Evolutionary conservation across 805 yeast genomes (phyloP).

Genomic region (Ogataea methanolica): DNA sequence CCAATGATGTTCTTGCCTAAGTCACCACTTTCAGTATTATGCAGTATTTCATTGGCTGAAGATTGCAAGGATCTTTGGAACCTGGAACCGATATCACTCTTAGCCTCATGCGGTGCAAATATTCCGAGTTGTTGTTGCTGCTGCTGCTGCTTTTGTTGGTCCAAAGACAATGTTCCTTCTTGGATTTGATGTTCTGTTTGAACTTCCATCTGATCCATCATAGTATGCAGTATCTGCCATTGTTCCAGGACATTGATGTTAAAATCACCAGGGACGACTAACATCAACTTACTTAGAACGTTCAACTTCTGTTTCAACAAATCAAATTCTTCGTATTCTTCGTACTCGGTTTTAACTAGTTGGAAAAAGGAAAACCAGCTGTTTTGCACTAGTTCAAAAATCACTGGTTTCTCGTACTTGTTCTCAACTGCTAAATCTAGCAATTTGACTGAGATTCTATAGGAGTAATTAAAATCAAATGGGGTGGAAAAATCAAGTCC

Average conservation of each 20-base stretch:
- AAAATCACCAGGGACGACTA: slow-evolving; percentile 50
- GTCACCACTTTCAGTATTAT: slow-evolving; percentile 18
- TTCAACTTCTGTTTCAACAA: slow-evolving; percentile 39
- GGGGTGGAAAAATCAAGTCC: slow-evolving; percentile 69
- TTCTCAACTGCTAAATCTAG: slow-evolving; percentile 24
- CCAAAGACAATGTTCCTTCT: not conserved
- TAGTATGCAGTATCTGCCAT: slow-evolving; percentile 49
- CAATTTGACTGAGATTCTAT: slow-evolving; percentile 35
- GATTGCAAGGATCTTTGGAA: slow-evolving; percentile 25
- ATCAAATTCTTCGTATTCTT: slow-evolving; percentile 6
- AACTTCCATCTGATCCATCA: slow-evolving; percentile 24
- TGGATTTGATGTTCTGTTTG: not conserved
- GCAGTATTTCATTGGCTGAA: slow-evolving; percentile 22
- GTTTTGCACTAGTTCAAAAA: slow-evolving; percentile 20
- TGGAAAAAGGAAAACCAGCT: slow-evolving; percentile 75
- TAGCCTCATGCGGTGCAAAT: not conserved
- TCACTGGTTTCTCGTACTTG: slow-evolving; percentile 5
- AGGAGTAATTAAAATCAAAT: slow-evolving; percentile 58
- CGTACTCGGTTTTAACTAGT: slow-evolving; percentile 49
- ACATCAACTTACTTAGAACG: slow-evolving; percentile 48
- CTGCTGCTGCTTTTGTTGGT: not conserved
- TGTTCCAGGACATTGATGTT: slow-evolving; percentile 53
- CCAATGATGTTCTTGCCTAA: slow-evolving; percentile 32
- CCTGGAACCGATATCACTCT: slow-evolving; percentile 22
- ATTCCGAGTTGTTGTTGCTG: no score